Evolutionary conservation across 805 yeast species (phyloP).

Genomic region (Candida ulmi): DNA sequence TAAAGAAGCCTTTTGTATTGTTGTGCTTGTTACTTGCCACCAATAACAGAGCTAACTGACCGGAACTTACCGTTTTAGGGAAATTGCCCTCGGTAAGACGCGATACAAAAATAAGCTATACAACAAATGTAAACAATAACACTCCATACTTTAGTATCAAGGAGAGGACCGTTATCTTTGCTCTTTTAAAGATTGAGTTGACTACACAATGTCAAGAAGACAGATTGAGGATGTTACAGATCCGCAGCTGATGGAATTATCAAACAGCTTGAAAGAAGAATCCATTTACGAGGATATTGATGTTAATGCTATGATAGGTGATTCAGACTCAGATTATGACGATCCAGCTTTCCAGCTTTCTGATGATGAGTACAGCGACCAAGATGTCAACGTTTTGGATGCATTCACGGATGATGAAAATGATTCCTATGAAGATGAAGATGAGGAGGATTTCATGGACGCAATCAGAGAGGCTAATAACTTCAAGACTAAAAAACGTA

Average conservation of each 20-base stretch:
- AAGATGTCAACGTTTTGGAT: conserved; percentile 28
- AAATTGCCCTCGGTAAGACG: too few species aligned
- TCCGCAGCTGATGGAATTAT: conserved; percentile 1
- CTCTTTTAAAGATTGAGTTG: too few species aligned
- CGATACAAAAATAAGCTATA: too few species aligned
- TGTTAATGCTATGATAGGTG: conserved; percentile 21
- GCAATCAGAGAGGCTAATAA: conserved; percentile 65
- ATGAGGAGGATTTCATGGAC: conserved; percentile 46
- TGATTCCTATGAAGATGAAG: conserved; percentile 33
- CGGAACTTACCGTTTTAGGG: too few species aligned
- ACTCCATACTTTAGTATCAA: not conserved
- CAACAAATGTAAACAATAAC: too few species aligned
- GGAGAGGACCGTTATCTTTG: too few species aligned
- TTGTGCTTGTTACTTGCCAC: too few species aligned
- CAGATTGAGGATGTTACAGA: not conserved
- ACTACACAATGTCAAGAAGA: not conserved
- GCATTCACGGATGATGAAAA: conserved; percentile 31
- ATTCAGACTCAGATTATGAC: conserved; percentile 5
- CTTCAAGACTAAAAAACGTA: conserved; percentile 42
- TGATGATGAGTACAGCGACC: conserved; percentile 8
- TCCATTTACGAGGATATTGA: conserved; percentile 25
- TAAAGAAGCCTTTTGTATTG: too few species aligned
- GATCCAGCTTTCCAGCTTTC: conserved; percentile 11
- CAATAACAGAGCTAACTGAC: too few species aligned
- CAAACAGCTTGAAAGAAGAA: conserved; percentile 4